These are phyloP conservation scores for Clavariopsis aquatica DNA, from an alignment of 495 filamentous ascomycete genomes.

Conservation along the genomic window DNA sequence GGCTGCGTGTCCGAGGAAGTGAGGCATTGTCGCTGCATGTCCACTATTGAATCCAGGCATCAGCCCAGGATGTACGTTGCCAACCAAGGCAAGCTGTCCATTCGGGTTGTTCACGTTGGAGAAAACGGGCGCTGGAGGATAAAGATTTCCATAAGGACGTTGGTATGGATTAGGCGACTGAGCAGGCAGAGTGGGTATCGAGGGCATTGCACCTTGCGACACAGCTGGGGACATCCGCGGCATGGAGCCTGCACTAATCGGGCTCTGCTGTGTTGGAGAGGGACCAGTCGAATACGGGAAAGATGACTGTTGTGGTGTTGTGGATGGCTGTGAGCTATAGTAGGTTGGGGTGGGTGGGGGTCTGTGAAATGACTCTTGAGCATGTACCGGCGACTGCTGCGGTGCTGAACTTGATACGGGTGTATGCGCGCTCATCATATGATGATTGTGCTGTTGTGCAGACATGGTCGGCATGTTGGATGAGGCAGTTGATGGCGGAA, in stretches of 20 bases:
- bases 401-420: slow-evolving; percentile 56
- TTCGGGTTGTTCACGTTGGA: slow-evolving; percentile 75
- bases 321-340: slow-evolving; percentile 62
- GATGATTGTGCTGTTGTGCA: slow-evolving; percentile 43
- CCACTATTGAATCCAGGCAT: slow-evolving; percentile 59
- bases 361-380: slow-evolving; percentile 65
- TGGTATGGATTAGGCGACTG: slow-evolving; percentile 51
- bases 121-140: slow-evolving; percentile 71
- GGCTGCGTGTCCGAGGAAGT: slow-evolving; percentile 54
- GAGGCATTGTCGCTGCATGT: slow-evolving; percentile 57
- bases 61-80: slow-evolving; percentile 57
- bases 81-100: slow-evolving; percentile 67
- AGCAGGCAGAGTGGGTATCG: slow-evolving; percentile 30
- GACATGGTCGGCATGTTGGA: slow-evolving; percentile 45
- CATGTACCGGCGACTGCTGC: slow-evolving; percentile 61
- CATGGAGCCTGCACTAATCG: slow-evolving; percentile 57
- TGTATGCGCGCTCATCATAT: slow-evolving; percentile 50
- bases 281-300: slow-evolving; percentile 59
- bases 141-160: slow-evolving; percentile 37
- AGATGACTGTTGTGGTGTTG: slow-evolving; percentile 63
- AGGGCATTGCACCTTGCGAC: slow-evolving; percentile 51
- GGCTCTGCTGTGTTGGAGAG: slow-evolving; percentile 60
- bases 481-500: slow-evolving; percentile 54
- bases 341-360: slow-evolving; percentile 61
- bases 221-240: slow-evolving; percentile 59